Evolutionary conservation across 2,329 filamentous ascomycete genomes (phyloP), one percentile per base, ranked within the genome.

Genomic region (Phyllosticta capitalensis): DNA sequence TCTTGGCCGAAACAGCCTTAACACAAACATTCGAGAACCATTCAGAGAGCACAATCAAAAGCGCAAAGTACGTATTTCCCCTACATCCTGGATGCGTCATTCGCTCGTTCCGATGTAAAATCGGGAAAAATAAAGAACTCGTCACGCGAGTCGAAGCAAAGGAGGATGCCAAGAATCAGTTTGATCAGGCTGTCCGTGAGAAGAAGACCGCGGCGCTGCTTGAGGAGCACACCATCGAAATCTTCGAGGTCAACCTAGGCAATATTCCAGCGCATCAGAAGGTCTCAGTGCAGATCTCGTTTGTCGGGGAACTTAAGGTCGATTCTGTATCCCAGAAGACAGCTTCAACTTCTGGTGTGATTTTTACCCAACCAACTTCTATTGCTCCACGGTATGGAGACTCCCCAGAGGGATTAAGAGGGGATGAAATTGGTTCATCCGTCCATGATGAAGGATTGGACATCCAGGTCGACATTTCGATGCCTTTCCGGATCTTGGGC

Each of bases 371-470:
- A 17, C 64, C 64, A 5, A 62, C 61, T 10, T 63, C 61, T 1
- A 56, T 65, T 7, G 64, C 64, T 14, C 64, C 64, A 14, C 20
- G 64, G 14, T 65, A 64, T 51, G 64, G 62, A 5, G 21, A 20
- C 10, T 54, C 48, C 3, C 62, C 62, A 28, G 12, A 21, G 19
- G 21, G 30, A 17, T 38, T 10, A 14, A 38, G 30, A 10, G 7
- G 30, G 30, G 30, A 38, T 14, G 30, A 14, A 10, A 14, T 38
- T 17, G 30, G 30, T 9, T 38, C 30, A 5, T 14, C 10, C 9
- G 30, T 38, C 17, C 10, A 38, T 38, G 30, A 10, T 1, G 30
- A 14, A 14, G 30, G 30, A 14, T 3, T 38, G 10, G 10, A 14
- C 17, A 38, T 17, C 9, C 5, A 3, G 30, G 30, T 38, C 2